Base-by-base conservation (phyloP, 176 grass and related monocot species). In the Avena sativa region DNA sequence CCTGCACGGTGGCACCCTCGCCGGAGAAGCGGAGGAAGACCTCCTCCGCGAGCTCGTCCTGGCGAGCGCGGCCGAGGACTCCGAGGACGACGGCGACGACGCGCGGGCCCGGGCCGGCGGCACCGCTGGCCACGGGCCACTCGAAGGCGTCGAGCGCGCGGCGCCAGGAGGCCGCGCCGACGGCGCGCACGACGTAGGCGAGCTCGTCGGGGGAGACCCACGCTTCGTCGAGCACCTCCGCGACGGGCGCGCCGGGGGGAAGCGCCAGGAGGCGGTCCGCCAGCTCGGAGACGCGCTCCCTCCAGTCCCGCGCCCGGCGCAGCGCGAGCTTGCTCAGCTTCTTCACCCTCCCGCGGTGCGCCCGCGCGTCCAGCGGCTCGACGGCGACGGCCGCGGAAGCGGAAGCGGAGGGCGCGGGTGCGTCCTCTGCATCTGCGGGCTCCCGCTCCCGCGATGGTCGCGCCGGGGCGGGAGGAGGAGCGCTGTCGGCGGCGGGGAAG, bases 131-230 rank as follows among this genome's bases (percentile, higher is more conserved):
- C 48, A 87, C 91, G 63, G 94, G 84, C 96, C 96, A 98, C 91
- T 98, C 93, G 77, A 94, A 98, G n/a, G 86, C 93, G 58, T 98
- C 92, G 52, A 95, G 79, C 53, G 93, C 93, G 46, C 93, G 92
- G 17, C 88, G 76, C 96, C 96, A 98, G 70, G 90, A 94, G 49
- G 81, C 28, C 28, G 71, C 60, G 9, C 96, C 96, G 21, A 98
- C 84, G 62, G 81, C 63, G 74, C 88, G 92, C 86, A 94, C 87
- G 74, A 98, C 91, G 87, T 89, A 77, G 19, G 92, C 87, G 74
- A 94, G 87, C 81, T 95, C 96, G 4, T 91, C 86, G 8, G 93
- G 92, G 57, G 84, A 51, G 6, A 89, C 86, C 78, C 92, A 89
- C 17, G 87, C 74, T n/a, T 15, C 81, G 13, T 92, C 93, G 28